Conservation (phyloP, 768 basidiomycete genomes). For the Rhodocollybia butyracea region DNA sequence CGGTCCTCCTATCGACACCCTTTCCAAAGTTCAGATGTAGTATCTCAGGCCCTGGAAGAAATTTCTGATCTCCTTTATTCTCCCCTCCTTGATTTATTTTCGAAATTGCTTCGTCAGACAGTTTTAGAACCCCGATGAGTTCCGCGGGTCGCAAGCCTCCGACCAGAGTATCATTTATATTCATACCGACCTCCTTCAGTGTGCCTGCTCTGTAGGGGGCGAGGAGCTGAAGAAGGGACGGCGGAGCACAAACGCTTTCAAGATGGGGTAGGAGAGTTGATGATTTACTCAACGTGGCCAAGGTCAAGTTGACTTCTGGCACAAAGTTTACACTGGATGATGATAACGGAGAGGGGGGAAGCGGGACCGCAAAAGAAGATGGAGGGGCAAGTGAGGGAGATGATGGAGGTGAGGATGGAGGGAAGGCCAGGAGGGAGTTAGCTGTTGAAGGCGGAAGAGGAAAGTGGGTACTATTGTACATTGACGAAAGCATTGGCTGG, state of each 20-base stretch:
- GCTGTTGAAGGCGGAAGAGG: background rate
- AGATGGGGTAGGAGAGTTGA: slow-evolving; percentile 39
- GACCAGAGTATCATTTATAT: slow-evolving; percentile 43
- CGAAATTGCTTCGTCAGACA: background rate
- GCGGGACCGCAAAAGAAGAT: slow-evolving; percentile 3
- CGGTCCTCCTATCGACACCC: slow-evolving; percentile 39
- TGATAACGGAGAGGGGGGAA: slow-evolving; percentile 3
- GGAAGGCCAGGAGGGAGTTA: background rate
- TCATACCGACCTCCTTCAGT: slow-evolving; percentile 31
- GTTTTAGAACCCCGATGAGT: slow-evolving; percentile 23
- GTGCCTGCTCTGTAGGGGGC: slow-evolving; percentile 8
- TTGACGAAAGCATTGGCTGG: background rate
- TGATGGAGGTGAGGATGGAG: background rate
- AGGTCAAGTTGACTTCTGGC: no score
- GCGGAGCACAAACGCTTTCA: slow-evolving; percentile 33
- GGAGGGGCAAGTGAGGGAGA: background rate
- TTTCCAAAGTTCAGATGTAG: slow-evolving; percentile 35
- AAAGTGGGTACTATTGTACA: background rate
- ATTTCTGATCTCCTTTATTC: slow-evolving; percentile 22
- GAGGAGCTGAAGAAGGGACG: slow-evolving; percentile 18
- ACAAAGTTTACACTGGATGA: background rate
- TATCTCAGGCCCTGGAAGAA: slow-evolving; percentile 18
- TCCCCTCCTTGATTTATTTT: background rate
- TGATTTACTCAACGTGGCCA: slow-evolving; percentile 22
- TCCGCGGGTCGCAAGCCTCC: slow-evolving; percentile 42